phyloP scores from a whole-genome alignment of 148 eudicot species.

The Silene latifolia region DNA sequence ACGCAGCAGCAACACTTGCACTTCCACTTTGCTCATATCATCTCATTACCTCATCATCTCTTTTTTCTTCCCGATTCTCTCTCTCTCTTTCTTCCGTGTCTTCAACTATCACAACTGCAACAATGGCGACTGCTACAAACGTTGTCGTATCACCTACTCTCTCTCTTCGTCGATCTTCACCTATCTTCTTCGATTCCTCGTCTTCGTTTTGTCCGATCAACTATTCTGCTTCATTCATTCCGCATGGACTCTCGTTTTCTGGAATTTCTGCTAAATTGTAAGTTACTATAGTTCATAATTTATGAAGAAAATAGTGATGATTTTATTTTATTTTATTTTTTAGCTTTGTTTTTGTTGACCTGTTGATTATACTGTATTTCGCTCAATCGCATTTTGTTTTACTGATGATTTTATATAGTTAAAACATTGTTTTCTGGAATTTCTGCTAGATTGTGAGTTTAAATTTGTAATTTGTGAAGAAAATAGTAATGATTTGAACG shows the following conservation, averaged over 20 bases:
- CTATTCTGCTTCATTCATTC: slow-evolving; percentile 16
- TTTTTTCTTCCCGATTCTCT: background rate
- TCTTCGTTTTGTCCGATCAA: slow-evolving; percentile 14
- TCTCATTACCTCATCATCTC: background rate
- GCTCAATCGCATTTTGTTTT: background rate
- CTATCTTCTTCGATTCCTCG: slow-evolving; percentile 11
- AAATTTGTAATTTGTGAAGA: no score
- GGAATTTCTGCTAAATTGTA: background rate
- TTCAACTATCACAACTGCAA: background rate
- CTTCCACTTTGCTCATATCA: background rate
- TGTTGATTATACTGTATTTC: background rate
- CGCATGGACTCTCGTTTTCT: slow-evolving; percentile 3
- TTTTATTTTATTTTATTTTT: background rate
- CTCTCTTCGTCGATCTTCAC: slow-evolving; percentile 24
- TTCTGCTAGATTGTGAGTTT: no score
- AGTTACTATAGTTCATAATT: background rate
- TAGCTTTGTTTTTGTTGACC: background rate
- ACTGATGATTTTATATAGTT: no score
- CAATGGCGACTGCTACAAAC: slow-evolving; percentile 22
- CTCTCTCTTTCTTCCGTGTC: background rate
- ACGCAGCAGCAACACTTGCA: background rate
- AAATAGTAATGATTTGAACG: no score
- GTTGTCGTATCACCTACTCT: slow-evolving; percentile 21
- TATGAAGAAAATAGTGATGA: background rate
- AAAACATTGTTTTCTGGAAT: no score